phyloP scores from a whole-genome alignment of 108 stramenopile genomes.

The Nitzschia sp. region DNA sequence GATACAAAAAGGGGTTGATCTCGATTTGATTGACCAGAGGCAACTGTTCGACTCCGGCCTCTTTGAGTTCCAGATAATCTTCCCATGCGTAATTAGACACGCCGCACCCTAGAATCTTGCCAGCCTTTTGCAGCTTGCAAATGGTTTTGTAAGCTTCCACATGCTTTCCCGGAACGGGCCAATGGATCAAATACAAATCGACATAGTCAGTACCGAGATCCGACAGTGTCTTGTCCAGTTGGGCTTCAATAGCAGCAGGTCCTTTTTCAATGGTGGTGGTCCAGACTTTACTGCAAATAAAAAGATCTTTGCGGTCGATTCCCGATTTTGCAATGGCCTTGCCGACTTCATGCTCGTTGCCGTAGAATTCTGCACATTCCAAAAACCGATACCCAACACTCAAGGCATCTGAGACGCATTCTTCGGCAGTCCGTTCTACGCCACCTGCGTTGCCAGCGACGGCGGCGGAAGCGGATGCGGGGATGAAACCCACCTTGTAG shows the following conservation, averaged over 20 bases:
- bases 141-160: constrained; percentile 84
- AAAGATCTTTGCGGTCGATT: constrained; percentile 69
- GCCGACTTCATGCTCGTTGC: constrained; percentile 85
- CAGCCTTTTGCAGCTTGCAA: constrained; percentile 53
- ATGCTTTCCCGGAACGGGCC: constrained; percentile 90
- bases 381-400: constrained; percentile 80
- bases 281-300: constrained; percentile 92
- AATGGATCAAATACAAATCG: constrained; percentile 91
- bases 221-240: constrained; percentile 72
- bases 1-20: constrained; percentile 91
- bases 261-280: constrained; percentile 89
- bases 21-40: constrained; percentile 93
- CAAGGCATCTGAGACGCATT: constrained; percentile 81
- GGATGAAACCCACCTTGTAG: constrained; percentile 93
- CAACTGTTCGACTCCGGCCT: constrained; percentile 45
- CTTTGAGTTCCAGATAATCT: constrained; percentile 83
- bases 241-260: constrained; percentile 62
- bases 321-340: constrained; percentile 72
- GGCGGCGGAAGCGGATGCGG: constrained; percentile 74
- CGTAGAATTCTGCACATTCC: constrained; percentile 93
- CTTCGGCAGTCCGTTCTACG: constrained; percentile 62
- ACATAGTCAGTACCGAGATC: constrained; percentile 86
- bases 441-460: constrained; percentile 23
- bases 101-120: constrained; percentile 68
- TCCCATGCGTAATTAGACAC: constrained; percentile 76